Evolutionary conservation across 352 stramenopile genomes (phyloP).

Genomic region (Globisporangium irregulare): DNA sequence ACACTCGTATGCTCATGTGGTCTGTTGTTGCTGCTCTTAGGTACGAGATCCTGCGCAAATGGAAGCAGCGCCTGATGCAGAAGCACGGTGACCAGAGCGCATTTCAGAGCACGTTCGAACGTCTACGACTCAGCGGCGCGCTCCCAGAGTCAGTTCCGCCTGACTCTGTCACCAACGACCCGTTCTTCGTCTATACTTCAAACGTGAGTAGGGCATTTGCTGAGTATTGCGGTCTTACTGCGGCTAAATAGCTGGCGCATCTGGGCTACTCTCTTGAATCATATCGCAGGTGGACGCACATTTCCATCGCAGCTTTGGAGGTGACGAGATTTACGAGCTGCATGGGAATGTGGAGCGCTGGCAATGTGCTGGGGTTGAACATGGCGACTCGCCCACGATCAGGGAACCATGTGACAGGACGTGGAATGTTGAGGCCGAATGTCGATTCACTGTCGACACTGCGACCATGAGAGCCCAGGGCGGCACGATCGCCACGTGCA

Average conservation of each 20-base stretch:
- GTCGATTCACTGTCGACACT: slow-evolving; percentile 62
- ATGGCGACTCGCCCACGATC: slow-evolving; percentile 22
- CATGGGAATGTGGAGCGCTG: slow-evolving; percentile 85
- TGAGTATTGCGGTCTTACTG: not conserved
- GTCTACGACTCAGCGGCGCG: slow-evolving; percentile 28
- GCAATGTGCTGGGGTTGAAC: slow-evolving; percentile 56
- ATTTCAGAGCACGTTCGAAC: slow-evolving; percentile 41
- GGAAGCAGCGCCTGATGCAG: slow-evolving; percentile 31
- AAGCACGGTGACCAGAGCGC: slow-evolving; percentile 17
- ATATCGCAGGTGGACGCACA: slow-evolving; percentile 77
- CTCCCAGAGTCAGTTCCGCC: slow-evolving; percentile 27
- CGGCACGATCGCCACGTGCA: slow-evolving; percentile 35
- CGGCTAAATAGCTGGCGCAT: not conserved
- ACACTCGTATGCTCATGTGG: not conserved
- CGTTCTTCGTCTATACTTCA: slow-evolving; percentile 92
- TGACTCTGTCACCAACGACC: slow-evolving; percentile 41
- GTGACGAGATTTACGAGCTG: slow-evolving; percentile 82
- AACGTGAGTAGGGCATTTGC: slow-evolving; percentile 55
- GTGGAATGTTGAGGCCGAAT: slow-evolving; percentile 52
- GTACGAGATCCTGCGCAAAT: slow-evolving; percentile 63
- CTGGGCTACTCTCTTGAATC: not conserved
- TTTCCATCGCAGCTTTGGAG: slow-evolving; percentile 72
- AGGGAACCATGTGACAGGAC: slow-evolving; percentile 39
- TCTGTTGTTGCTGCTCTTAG: slow-evolving; percentile 6
- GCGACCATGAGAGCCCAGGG: slow-evolving; percentile 62